These are phyloP conservation scores for Dissophora globulifera DNA, from an alignment of 192 early-diverging fungal genomes.

Conservation along the genomic window DNA sequence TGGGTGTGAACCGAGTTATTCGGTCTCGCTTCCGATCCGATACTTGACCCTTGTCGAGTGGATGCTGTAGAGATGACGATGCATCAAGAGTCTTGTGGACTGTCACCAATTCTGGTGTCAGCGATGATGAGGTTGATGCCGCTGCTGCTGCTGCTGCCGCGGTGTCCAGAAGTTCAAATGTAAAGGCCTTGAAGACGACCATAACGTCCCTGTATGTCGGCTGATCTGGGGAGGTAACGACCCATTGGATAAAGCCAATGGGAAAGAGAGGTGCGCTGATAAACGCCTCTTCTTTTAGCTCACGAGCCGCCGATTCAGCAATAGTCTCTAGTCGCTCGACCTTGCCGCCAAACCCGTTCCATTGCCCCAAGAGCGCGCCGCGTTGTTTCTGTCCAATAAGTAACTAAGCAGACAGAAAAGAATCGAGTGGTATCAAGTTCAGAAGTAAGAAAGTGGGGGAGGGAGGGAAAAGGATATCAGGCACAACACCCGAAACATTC, in stretches of 20 bases:
- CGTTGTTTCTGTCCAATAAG: constrained; percentile 32
- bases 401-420: constrained; percentile 1
- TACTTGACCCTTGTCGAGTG: neutral
- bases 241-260: constrained; percentile 39
- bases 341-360: constrained; percentile 53
- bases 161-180: neutral
- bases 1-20: constrained; percentile 25
- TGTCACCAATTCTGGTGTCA: too few species aligned
- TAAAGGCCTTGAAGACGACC: constrained; percentile 37
- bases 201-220: constrained; percentile 30
- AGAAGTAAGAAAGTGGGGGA: neutral
- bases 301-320: constrained; percentile 30
- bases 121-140: neutral
- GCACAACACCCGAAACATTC: too few species aligned
- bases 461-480: too few species aligned
- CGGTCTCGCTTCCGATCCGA: too few species aligned
- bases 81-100: too few species aligned
- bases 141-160: neutral
- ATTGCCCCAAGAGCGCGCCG: constrained; percentile 36
- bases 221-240: constrained; percentile 1
- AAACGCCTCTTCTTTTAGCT: constrained; percentile 36
- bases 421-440: neutral
- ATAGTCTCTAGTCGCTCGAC: constrained; percentile 27
- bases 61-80: too few species aligned
- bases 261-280: constrained; percentile 26